phyloP scores from a whole-genome alignment of 768 basidiomycete genomes.

The Panaeolus cyanescens region DNA sequence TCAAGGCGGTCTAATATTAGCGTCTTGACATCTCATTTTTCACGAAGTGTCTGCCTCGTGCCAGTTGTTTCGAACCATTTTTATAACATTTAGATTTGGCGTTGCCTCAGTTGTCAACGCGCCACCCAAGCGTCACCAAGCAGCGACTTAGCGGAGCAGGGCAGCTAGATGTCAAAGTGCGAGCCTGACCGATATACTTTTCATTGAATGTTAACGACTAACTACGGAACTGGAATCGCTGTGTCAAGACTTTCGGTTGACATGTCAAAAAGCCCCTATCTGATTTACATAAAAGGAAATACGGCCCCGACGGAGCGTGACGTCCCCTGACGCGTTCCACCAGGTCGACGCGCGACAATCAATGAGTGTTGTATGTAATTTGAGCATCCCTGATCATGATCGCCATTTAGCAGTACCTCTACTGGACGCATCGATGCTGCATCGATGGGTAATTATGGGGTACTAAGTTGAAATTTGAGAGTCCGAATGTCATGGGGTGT shows the following conservation, averaged over 20 bases:
- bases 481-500: neutral
- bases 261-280: neutral
- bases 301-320: neutral
- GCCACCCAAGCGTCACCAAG: too few species aligned
- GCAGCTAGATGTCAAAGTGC: neutral
- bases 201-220: neutral
- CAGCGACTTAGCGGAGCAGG: neutral
- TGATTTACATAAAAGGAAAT: neutral
- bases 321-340: neutral
- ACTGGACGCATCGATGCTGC: neutral
- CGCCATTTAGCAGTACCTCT: neutral
- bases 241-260: neutral
- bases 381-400: neutral
- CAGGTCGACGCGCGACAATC: neutral
- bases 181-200: neutral
- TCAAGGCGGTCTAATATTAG: neutral
- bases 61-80: neutral
- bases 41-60: neutral
- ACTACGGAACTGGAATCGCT: neutral
- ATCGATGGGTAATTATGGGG: neutral
- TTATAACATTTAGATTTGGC: neutral
- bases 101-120: neutral
- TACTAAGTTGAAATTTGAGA: neutral
- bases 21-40: neutral
- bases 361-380: neutral